Base-by-base conservation (phyloP, 2,329 filamentous ascomycete species). In the Pseudocercospora fijiensis region DNA sequence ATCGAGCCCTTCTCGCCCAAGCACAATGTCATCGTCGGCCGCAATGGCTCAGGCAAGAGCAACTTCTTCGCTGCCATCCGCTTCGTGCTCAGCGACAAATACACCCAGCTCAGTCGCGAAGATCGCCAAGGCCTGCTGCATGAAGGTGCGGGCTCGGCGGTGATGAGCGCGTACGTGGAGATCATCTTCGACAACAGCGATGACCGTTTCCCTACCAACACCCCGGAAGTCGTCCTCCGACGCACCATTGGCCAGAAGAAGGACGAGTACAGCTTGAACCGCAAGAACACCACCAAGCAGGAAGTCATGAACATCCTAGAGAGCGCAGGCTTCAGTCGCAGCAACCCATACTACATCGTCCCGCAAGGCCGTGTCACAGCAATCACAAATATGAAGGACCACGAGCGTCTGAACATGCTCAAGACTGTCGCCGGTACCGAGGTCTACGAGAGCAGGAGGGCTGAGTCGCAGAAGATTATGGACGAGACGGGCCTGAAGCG, bases 41-140 rank as follows among this genome's bases (percentile, higher is more conserved):
- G 95, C 82, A 99, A 99, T 88, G 95, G 95, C 70, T 98, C 95
- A 2, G 95, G 95, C 75, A 99, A 99, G 85, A 97, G 92, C 78
- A 99, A 99, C 81, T 99, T 99, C 86, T 99, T 99, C 80, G 94
- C 95, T 58, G 95, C 95, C 51, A 97, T 99, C 78, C 92, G 95
- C 63, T 99, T 99, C 80, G 96, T 98, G 52, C 88, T 99, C 67
- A 95, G 93, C 79, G 95, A 99, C 87, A 65, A 70, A 30, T 99
- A 99, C 79, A 96, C 91, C 51, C 91, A 96, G 77, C 91, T 99
- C 86, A 91, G 90, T 68, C 90, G 94, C 72, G 95, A 99, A 77
- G 94, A 99, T 82, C 91, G 95, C 65, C 92, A 96, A 78, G 92
- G 91, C 28, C 86, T 99, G 37, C 85, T 99, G n/a, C 95, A 99